Evolutionary conservation across 306 rosid species (phyloP).

Genomic region (Cucurbita moschata): DNA sequence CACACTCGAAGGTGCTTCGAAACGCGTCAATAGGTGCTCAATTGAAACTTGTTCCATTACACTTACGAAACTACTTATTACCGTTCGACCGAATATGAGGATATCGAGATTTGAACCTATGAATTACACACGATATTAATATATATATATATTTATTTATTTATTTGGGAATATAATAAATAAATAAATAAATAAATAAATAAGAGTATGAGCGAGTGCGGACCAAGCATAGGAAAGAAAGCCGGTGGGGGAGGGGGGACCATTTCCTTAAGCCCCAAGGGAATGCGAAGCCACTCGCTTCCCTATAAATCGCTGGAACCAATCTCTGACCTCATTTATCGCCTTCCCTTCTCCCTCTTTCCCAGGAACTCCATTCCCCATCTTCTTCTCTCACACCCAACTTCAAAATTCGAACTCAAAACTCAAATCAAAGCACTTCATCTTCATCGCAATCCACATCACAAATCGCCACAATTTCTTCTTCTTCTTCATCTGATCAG

Average conservation of each 20-base stretch:
- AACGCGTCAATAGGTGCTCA: too few species aligned
- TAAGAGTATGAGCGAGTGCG: not conserved
- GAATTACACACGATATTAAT: too few species aligned
- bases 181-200: not conserved
- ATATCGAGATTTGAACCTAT: too few species aligned
- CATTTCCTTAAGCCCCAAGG: not conserved
- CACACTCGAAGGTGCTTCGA: too few species aligned
- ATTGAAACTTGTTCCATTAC: too few species aligned
- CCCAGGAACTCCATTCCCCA: not conserved
- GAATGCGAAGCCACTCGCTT: not conserved
- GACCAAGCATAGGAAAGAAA: not conserved
- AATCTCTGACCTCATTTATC: not conserved
- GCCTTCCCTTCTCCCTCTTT: too few species aligned
- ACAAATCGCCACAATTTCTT: not conserved
- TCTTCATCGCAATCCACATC: not conserved
- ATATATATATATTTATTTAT: too few species aligned
- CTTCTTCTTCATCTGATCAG: not conserved
- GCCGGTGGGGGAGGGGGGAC: not conserved
- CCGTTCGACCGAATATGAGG: too few species aligned
- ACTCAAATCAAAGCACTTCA: not conserved
- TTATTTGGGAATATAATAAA: too few species aligned
- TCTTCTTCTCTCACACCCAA: not conserved
- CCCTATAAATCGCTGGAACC: not conserved
- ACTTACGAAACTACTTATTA: too few species aligned
- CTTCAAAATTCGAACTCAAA: not conserved